Conservation (phyloP, 2,329 filamentous ascomycete species). For the Mycosphaerella sp. region DNA sequence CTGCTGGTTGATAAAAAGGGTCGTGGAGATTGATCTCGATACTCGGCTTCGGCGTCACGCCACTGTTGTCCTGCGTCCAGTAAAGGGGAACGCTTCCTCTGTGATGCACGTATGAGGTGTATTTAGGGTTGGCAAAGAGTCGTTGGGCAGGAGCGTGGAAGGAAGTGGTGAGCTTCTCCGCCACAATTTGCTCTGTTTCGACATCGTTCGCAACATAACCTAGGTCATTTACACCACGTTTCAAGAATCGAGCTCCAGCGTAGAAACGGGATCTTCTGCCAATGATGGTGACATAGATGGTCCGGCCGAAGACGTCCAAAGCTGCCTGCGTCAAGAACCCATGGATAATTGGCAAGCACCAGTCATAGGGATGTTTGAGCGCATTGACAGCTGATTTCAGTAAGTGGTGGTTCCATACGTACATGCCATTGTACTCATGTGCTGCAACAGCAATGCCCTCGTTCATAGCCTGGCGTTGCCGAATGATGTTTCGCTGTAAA, state of each 20-base stretch:
- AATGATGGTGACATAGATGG: conserved; percentile 88
- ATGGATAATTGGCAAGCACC: conserved; percentile 93
- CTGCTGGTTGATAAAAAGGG: conserved; percentile 89
- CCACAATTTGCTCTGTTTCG: conserved; percentile 97
- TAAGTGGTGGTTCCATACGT: conserved; percentile 93
- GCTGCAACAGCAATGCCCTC: conserved; percentile 54
- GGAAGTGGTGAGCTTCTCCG: conserved; percentile 87
- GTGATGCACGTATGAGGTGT: conserved; percentile 95
- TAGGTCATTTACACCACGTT: conserved; percentile 87
- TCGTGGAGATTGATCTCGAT: conserved; percentile 95
- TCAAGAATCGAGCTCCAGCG: conserved; percentile 87
- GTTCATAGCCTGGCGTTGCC: conserved; percentile 66
- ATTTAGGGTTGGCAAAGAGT: conserved; percentile 81
- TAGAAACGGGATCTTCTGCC: conserved; percentile 88
- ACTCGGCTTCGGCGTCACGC: conserved; percentile 91
- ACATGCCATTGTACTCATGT: conserved; percentile 82
- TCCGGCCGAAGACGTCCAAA: conserved; percentile 70
- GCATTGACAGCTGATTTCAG: conserved; percentile 65
- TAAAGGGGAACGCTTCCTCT: conserved; percentile 93
- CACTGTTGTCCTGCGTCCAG: conserved; percentile 95
- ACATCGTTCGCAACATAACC: conserved; percentile 98
- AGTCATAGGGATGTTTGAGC: conserved; percentile 80
- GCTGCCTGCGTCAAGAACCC: conserved; percentile 89
- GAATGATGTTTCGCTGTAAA: conserved; percentile 83
- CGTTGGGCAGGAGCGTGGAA: conserved; percentile 86